These are phyloP conservation scores for Artemisia annua DNA, from an alignment of 129 eudicot genomes.

Conservation along the genomic window DNA sequence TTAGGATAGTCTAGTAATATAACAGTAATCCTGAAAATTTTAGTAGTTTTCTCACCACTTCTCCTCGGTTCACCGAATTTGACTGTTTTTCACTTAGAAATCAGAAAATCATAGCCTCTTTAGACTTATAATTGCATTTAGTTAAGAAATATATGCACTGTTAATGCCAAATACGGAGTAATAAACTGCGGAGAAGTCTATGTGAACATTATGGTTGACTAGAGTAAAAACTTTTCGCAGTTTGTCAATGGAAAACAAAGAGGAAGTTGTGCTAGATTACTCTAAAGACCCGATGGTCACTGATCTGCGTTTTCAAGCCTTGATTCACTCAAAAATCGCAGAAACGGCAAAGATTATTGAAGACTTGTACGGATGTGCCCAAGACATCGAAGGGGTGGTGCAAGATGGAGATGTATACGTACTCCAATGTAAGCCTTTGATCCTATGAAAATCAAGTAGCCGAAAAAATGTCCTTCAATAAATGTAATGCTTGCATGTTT, in stretches of 20 bases:
- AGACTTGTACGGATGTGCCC: constrained; percentile 48
- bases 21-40: no score
- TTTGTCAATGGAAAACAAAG: constrained; percentile 36
- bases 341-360: constrained; percentile 44
- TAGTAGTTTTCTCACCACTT: neutral
- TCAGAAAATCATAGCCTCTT: neutral
- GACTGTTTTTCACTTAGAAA: neutral
- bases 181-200: neutral
- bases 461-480: neutral
- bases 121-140: no score
- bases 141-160: neutral
- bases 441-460: constrained; percentile 7
- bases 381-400: constrained; percentile 50
- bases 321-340: constrained; percentile 43
- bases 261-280: constrained; percentile 49
- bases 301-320: constrained; percentile 34
- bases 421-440: constrained; percentile 43
- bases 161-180: no score
- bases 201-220: neutral
- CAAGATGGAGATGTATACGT: constrained; percentile 46
- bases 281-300: constrained; percentile 42
- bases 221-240: constrained; percentile 27
- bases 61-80: neutral
- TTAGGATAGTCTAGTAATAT: no score
- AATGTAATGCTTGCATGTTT: neutral